A percentile compares a stretch with the other conserved stretches of the same genome.
These are phyloP conservation scores for Colletotrichum cereale DNA, from an alignment of 2,329 filamentous ascomycete genomes.

Conservation along the genomic window DNA sequence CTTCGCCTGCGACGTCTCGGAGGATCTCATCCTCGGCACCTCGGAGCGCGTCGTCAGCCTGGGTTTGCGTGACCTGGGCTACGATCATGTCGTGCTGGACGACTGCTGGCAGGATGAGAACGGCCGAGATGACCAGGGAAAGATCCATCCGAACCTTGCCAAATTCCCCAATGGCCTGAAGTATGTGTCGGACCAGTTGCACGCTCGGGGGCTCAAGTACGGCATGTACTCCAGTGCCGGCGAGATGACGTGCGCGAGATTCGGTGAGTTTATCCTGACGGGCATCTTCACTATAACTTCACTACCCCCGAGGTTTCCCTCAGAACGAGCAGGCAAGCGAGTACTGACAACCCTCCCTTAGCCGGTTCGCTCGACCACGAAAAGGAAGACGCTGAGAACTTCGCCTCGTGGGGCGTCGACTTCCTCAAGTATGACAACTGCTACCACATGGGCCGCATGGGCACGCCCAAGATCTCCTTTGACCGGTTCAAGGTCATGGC, in stretches of 20 bases:
- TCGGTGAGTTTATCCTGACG: conserved; percentile 1
- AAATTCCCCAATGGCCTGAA: conserved; percentile 55
- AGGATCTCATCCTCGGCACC: conserved; percentile 40
- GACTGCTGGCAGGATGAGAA: conserved; percentile 52
- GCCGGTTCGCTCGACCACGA: conserved; percentile 65
- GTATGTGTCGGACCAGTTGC: conserved; percentile 50
- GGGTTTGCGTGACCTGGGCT: conserved; percentile 47
- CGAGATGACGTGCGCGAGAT: conserved; percentile 63
- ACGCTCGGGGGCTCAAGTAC: conserved; percentile 52
- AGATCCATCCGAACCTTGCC: conserved; percentile 47
- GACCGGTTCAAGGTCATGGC: conserved; percentile 50
- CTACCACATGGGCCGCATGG: conserved; percentile 47
- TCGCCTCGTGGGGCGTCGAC: conserved; percentile 65
- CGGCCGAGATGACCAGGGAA: conserved; percentile 44
- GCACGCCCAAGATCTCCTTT: conserved; percentile 46
- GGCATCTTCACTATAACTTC: too few species aligned
- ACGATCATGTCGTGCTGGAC: conserved; percentile 49
- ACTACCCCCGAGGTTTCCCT: not conserved
- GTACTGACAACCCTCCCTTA: not conserved
- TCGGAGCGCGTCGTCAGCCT: conserved; percentile 44
- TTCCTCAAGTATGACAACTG: conserved; percentile 68
- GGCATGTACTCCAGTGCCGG: conserved; percentile 59
- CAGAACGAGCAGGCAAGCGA: not conserved
- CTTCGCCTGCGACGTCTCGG: conserved; percentile 39
- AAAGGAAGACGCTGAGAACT: conserved; percentile 63